Base-by-base conservation (phyloP, 1,139 yeast species). In the Wickerhamomyces sp. region DNA sequence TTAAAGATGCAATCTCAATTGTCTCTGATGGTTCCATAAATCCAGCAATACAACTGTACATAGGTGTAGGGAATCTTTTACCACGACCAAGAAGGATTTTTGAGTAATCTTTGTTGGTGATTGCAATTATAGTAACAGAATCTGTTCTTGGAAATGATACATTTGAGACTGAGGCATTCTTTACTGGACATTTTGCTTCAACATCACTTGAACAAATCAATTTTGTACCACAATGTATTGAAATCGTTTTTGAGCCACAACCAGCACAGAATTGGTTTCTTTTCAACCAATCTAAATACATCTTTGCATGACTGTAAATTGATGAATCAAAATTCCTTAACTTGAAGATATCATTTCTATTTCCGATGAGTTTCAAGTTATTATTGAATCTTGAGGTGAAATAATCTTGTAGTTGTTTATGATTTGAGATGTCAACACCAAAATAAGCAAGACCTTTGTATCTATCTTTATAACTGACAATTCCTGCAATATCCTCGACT, bases 1-100 rank as follows among this genome's bases (percentile, higher is more conserved):
- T 71, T 42, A 83, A 73, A 33, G 94, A 87, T 13, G 96, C 94
- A 39, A 81, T 84, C 64, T 91, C 98, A 29, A 91, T 81, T 1
- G 95, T 81, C 66, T 91, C 99, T 27, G 91, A 86, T 0, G 97
- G 96, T 65, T 91, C 99, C 78, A 91, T 81, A 63, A 91, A 91
- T 6, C 99, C 99, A 2, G 98, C 96, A 44, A 95, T 78, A 59
- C 95, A 85, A 13, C 94, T 76, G 66, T 84, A 91, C 79, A 86
- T 77, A 42, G 66, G 66, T 14, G 53, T 56, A 4, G 77, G 73
- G 55, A 70, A 71, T 47, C 94, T 69, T 55, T 75, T 81, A 50
- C 80, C 79, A 47, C 87, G 73, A 3, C 94, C 95, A 18, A 91
- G 71, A 39, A 93, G 74, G 15, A 89, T 69, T 62, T 83, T 81